phyloP scores from a whole-genome alignment of 768 basidiomycete species.

The Phlegmacium glaucopus region DNA sequence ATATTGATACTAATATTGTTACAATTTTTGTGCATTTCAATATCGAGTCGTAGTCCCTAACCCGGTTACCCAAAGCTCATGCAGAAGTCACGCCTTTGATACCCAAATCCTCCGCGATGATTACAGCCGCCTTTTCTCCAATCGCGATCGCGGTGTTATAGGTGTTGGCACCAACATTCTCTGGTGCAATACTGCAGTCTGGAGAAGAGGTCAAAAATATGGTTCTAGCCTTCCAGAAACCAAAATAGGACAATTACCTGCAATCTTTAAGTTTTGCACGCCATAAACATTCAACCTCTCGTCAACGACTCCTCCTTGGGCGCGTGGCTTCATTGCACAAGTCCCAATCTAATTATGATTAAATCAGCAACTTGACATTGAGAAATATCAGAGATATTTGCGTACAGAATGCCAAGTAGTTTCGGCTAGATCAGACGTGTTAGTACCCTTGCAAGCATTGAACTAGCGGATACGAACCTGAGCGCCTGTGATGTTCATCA shows the following conservation, averaged over 20 bases:
- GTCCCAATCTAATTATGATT: conserved; percentile 49
- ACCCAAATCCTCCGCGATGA: conserved; percentile 54
- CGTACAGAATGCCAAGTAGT: conserved; percentile 47
- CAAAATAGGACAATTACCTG: conserved; percentile 29
- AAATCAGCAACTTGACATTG: neutral
- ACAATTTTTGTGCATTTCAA: neutral
- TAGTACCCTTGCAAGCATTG: neutral
- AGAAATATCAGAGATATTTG: neutral
- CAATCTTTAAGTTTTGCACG: conserved; percentile 53
- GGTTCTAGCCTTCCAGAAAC: neutral
- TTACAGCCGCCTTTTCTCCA: conserved; percentile 59
- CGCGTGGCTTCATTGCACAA: conserved; percentile 63
- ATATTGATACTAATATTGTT: too few relatives aligned
- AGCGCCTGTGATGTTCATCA: conserved; percentile 26
- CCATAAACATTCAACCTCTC: conserved; percentile 61
- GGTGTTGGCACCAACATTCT: conserved; percentile 39
- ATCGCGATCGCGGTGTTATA: conserved; percentile 42
- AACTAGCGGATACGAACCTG: conserved; percentile 19
- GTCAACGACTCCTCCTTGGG: conserved; percentile 60
- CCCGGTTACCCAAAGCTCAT: conserved; percentile 1
- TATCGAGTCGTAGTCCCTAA: neutral
- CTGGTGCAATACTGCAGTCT: conserved; percentile 39
- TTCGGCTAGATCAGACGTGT: conserved; percentile 22
- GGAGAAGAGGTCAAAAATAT: neutral
- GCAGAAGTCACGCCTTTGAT: conserved; percentile 16